Evolutionary conservation across 148 eudicot species (phyloP).

Genomic region (Cornus florida): DNA sequence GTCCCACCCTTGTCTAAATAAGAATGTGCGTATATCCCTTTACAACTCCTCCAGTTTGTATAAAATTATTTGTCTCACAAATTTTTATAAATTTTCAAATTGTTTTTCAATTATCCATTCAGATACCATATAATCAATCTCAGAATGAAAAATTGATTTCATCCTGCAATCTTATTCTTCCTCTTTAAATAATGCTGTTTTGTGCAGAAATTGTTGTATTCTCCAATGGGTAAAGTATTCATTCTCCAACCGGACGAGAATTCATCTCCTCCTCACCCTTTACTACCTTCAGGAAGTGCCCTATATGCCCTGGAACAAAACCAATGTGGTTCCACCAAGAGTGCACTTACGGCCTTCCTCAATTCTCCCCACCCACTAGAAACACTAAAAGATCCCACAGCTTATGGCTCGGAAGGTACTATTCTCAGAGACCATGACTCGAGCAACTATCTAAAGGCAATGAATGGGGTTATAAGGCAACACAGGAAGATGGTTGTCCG

Average conservation of each 20-base stretch:
- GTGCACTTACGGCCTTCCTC: slow-evolving; percentile 55
- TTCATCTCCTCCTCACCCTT: slow-evolving; percentile 66
- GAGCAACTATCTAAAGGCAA: slow-evolving; percentile 72
- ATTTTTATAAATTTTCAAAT: too few species aligned
- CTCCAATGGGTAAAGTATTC: slow-evolving; percentile 72
- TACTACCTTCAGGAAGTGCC: slow-evolving; percentile 67
- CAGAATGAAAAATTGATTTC: not conserved
- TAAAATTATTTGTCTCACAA: too few species aligned
- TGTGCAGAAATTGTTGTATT: slow-evolving; percentile 68
- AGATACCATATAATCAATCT: not conserved
- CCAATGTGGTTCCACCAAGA: slow-evolving; percentile 23
- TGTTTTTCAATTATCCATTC: too few species aligned
- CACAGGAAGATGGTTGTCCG: slow-evolving; percentile 34
- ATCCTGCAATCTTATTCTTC: not conserved
- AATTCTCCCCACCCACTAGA: slow-evolving; percentile 79
- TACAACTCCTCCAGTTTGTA: not conserved
- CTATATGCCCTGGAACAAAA: slow-evolving; percentile 50
- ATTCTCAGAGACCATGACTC: slow-evolving; percentile 90
- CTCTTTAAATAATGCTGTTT: not conserved
- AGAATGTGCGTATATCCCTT: slow-evolving; percentile 47
- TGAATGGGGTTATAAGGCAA: slow-evolving; percentile 56
- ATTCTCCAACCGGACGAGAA: slow-evolving; percentile 75
- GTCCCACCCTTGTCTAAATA: slow-evolving; percentile 74
- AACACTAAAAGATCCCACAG: slow-evolving; percentile 65
- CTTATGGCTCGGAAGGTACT: slow-evolving; percentile 79